These are phyloP conservation scores for Kurtzmaniella natalensis DNA, from an alignment of 1,139 yeast species.

Conservation along the genomic window DNA sequence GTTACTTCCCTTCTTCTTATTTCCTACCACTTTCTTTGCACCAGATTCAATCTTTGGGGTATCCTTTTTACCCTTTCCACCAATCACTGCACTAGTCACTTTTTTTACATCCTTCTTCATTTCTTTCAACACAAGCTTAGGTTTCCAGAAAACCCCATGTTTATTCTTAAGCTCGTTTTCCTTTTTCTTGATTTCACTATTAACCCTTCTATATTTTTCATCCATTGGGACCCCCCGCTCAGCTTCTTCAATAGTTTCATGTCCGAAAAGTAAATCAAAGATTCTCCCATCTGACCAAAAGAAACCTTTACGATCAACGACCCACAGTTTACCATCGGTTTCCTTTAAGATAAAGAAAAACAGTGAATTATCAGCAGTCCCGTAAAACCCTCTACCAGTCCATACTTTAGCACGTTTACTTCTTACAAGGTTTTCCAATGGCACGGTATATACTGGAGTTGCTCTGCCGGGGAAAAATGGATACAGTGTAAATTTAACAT, in stretches of 20 bases:
- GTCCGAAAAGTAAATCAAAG: constrained; percentile 74
- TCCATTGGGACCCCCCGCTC: constrained; percentile 75
- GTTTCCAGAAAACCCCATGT: constrained; percentile 39
- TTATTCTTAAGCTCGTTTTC: constrained; percentile 33
- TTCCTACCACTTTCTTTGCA: constrained; percentile 5
- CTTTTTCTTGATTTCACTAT: constrained; percentile 36
- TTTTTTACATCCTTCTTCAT: constrained; percentile 26
- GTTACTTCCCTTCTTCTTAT: no score
- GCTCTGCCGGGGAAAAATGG: constrained; percentile 73
- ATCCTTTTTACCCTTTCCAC: constrained; percentile 5
- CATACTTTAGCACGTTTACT: constrained; percentile 66
- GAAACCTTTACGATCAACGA: constrained; percentile 78
- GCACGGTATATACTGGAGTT: constrained; percentile 70
- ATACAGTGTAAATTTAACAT: constrained; percentile 64
- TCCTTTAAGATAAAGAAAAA: constrained; percentile 74
- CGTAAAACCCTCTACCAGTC: constrained; percentile 85
- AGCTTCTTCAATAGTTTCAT: constrained; percentile 70
- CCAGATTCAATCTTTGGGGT: no score
- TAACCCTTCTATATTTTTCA: constrained; percentile 41
- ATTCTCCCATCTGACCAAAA: constrained; percentile 92
- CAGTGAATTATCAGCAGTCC: constrained; percentile 70
- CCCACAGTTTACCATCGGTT: constrained; percentile 55
- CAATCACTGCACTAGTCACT: constrained; percentile 13
- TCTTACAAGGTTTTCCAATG: constrained; percentile 51
- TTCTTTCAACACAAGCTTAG: constrained; percentile 35